Percentiles rank a stretch among this genome's conserved stretches.
These are phyloP conservation scores for Piromyces finnis DNA, from an alignment of 192 early-diverging fungal species.

Conservation along the genomic window DNA sequence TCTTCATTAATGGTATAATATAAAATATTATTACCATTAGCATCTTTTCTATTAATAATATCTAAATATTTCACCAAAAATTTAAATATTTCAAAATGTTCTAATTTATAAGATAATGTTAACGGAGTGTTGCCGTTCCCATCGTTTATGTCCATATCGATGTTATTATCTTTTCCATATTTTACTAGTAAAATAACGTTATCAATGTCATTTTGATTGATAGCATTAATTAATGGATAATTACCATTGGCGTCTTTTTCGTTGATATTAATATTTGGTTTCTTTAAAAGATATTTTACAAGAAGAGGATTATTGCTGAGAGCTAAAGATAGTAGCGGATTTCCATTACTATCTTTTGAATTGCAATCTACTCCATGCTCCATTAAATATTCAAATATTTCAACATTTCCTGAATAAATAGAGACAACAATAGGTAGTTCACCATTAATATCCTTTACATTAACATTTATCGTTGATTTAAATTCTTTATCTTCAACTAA, in stretches of 20 bases:
- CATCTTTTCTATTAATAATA: not conserved
- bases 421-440: not conserved
- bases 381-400: not conserved
- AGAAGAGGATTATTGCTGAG: not conserved
- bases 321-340: not conserved
- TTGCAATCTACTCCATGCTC: not conserved
- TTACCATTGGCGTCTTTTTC: not conserved
- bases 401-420: not conserved
- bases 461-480: not conserved
- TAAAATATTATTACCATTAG: not conserved
- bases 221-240: not conserved
- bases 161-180: not conserved
- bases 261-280: not conserved
- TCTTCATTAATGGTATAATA: not conserved
- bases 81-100: not conserved
- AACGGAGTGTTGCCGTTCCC: not conserved
- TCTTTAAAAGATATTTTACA: not conserved
- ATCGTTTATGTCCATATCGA: not conserved
- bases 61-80: not conserved
- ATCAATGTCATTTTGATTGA: not conserved
- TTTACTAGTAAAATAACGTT: not conserved
- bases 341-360: not conserved
- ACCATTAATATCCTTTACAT: not conserved
- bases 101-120: not conserved
- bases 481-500: not conserved